phyloP scores from a whole-genome alignment of 2,329 filamentous ascomycete genomes.

The Hypoxylon sp. region DNA sequence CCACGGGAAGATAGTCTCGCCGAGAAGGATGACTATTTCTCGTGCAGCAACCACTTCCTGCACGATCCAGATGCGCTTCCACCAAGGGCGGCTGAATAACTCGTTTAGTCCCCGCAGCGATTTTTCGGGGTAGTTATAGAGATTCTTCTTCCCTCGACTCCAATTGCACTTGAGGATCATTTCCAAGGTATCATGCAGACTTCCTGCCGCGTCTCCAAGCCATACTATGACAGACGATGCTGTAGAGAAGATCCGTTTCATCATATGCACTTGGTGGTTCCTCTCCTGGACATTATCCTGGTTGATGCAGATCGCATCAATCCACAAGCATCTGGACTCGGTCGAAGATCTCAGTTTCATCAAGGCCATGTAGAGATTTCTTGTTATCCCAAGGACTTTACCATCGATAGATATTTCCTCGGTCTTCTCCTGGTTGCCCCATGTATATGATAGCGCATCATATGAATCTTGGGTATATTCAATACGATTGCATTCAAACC shows the following conservation, averaged over 20 bases:
- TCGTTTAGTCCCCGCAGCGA: conserved; percentile 11
- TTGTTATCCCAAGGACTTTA: conserved; percentile 14
- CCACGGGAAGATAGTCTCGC: conserved; percentile 27
- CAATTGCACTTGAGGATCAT: conserved; percentile 34
- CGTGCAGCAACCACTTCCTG: conserved; percentile 27
- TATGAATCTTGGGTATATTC: conserved; percentile 11
- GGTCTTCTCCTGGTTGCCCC: conserved; percentile 17
- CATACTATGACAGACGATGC: conserved; percentile 27
- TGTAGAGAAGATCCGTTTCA: conserved; percentile 27
- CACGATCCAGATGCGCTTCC: conserved; percentile 35
- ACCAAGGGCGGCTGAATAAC: conserved; percentile 24
- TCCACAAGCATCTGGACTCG: conserved; percentile 16
- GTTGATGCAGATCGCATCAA: conserved; percentile 31
- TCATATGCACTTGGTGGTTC: conserved; percentile 35
- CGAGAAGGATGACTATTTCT: conserved; percentile 25
- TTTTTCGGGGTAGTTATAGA: conserved; percentile 25
- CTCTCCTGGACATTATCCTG: conserved; percentile 30
- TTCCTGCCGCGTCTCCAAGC: conserved; percentile 24
- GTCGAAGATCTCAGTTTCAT: conserved; percentile 12
- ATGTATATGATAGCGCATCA: conserved; percentile 31
- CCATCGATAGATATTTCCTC: conserved; percentile 14
- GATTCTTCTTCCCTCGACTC: conserved; percentile 27
- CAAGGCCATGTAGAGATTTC: conserved; percentile 16
- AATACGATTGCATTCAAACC: conserved; percentile 20
- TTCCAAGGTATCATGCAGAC: conserved; percentile 15